Evolutionary conservation across 129 eudicot genomes (phyloP).

Genomic region (Daucus carota): DH1_v3.0 NC_030384.2:47361501-47362000

Average conservation of each 20-base stretch:
- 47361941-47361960: background rate
- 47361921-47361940: background rate
- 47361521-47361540: background rate
- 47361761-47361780: background rate
- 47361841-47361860: background rate
- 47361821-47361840: background rate
- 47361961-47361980: background rate
- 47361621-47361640: background rate
- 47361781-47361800: background rate
- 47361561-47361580: background rate
- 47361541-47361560: background rate
- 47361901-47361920: constrained; percentile 4
- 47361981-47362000: background rate
- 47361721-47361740: background rate
- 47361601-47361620: background rate
- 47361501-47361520: background rate
- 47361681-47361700: constrained; percentile 8
- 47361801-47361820: constrained; percentile 5
- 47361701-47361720: constrained; percentile 5
- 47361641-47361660: background rate
- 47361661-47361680: background rate
- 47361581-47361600: background rate
- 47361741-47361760: background rate
- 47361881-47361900: background rate
- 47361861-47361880: background rate